Conservation (phyloP, 169 alveolate species). For the Eimeria acervulina region DNA sequence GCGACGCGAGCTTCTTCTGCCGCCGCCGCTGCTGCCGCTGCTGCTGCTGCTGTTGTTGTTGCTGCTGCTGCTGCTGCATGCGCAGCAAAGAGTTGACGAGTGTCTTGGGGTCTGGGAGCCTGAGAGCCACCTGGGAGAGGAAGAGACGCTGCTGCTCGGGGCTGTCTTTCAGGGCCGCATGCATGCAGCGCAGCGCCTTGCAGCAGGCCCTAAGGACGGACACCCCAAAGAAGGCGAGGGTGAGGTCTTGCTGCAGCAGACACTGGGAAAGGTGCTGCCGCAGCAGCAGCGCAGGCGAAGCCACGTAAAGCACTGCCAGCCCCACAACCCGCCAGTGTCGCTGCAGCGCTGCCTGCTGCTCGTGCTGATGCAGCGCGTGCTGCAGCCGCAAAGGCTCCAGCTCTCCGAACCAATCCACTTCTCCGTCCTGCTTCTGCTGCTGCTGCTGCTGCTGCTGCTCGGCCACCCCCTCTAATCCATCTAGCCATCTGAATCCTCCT, state of each 20-base stretch:
- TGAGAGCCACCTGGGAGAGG: constrained; percentile 3
- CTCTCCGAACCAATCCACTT: background rate
- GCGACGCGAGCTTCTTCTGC: background rate
- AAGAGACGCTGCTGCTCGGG: constrained; percentile 27
- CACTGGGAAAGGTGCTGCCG: constrained; percentile 70
- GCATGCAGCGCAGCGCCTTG: constrained; percentile 64
- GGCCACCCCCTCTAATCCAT: background rate
- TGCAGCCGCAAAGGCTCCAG: constrained; percentile 35
- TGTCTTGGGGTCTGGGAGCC: constrained; percentile 59
- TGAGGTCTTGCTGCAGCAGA: constrained; percentile 40
- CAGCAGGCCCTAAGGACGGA: constrained; percentile 64
- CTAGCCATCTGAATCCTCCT: background rate
- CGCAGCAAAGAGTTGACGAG: constrained; percentile 60
- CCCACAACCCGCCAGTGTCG: constrained; percentile 10
- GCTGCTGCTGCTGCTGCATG: constrained; percentile 26
- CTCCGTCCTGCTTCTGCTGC: constrained; percentile 15
- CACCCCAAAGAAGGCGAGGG: constrained; percentile 32
- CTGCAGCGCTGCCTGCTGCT: constrained; percentile 26
- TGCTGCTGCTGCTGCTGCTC: background rate
- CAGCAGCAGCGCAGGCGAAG: constrained; percentile 59
- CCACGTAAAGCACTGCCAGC: constrained; percentile 22
- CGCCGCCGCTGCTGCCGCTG: background rate
- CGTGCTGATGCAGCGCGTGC: constrained; percentile 65
- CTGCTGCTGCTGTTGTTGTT: constrained; percentile 6
- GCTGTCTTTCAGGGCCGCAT: background rate